A percentile compares a stretch with the other conserved stretches of the same genome.
phyloP scores from a whole-genome alignment of 2,329 filamentous ascomycete species.

The Cercospora sesami region DNA sequence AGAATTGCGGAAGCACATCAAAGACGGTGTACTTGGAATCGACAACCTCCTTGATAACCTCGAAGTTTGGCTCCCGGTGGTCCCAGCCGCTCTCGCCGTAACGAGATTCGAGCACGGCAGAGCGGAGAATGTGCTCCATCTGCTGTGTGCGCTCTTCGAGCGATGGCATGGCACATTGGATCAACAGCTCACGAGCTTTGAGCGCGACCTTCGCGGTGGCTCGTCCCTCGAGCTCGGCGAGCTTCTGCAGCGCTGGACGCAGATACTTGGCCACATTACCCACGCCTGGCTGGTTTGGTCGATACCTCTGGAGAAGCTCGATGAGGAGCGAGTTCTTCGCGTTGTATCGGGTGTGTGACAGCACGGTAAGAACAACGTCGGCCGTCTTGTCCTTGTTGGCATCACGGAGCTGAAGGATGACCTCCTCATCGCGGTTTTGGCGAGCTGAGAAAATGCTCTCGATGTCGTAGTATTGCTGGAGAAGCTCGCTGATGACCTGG shows the following conservation, averaged over 20 bases:
- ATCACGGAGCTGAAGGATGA: constrained; percentile 89
- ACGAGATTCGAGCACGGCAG: constrained; percentile 91
- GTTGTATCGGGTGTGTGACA: constrained; percentile 89
- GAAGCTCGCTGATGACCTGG: constrained; percentile 72
- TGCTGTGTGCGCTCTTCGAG: constrained; percentile 91
- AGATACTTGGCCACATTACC: constrained; percentile 88
- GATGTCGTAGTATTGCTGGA: constrained; percentile 77
- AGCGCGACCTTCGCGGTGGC: constrained; percentile 91
- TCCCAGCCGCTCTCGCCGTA: constrained; percentile 98
- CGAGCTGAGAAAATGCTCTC: constrained; percentile 86
- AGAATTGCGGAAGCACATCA: constrained; percentile 93
- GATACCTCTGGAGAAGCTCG: constrained; percentile 89
- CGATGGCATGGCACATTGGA: constrained; percentile 93
- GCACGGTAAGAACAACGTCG: constrained; percentile 81
- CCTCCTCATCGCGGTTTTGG: constrained; percentile 85
- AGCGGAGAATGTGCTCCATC: constrained; percentile 98
- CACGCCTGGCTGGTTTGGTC: constrained; percentile 86
- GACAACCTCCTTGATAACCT: constrained; percentile 94
- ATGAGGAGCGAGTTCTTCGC: constrained; percentile 93
- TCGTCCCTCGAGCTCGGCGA: constrained; percentile 86
- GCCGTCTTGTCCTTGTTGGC: constrained; percentile 90
- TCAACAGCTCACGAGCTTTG: constrained; percentile 95
- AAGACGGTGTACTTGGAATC: constrained; percentile 99
- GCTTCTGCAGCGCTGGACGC: constrained; percentile 74
- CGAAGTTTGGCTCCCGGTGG: constrained; percentile 85